Base-by-base conservation (phyloP, 257 asterid genomes). In the Solanum pinnatisectum region DNA sequence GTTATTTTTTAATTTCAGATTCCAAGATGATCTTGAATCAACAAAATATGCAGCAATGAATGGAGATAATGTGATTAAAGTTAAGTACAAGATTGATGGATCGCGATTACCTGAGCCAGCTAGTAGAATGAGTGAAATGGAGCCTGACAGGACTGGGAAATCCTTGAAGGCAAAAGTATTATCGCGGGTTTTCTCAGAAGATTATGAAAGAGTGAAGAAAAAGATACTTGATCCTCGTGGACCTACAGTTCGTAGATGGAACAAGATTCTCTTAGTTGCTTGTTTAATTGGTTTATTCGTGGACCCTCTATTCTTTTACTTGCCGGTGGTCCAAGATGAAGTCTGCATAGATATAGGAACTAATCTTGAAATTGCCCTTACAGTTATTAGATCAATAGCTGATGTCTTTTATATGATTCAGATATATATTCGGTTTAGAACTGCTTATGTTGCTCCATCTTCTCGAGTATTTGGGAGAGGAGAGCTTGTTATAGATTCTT, bases 391-490 rank as follows among this genome's bases (percentile, higher is more conserved):
- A 92, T 91, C 99, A 72, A 65, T 94, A 88, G 96, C 94, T 30
- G 99, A 97, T 89, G 22, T 94, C 52, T 96, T 96, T 73, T 97
- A 97, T 93, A 87, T 89, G 59, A 84, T 95, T 85, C 98, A 96
- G 88, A 97, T 97, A 84, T 95, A 91, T 86, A 90, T 94, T 23
- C 94, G 93, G 60, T 97, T 95, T 84, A 94, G 91, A 46, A 94
- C 98, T 12, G 98, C 99, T 27, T 96, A 94, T 40, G 97, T 97
- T 11, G 99, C 99, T 46, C 99, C 99, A 87, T 97, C 99, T 88
- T 97, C 99, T 89, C 99, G 98, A 3, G 98, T 97, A 33, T 96
- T 97, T 91, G 99, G 99, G 88, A 91, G 99, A 91, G 99, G 99
- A 37, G 99, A 97, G 93, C 99, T 97, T 27, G 99, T 97, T 10